Base-by-base conservation (phyloP, 441 rosid species). In the Aquilaria agallochum region DNA sequence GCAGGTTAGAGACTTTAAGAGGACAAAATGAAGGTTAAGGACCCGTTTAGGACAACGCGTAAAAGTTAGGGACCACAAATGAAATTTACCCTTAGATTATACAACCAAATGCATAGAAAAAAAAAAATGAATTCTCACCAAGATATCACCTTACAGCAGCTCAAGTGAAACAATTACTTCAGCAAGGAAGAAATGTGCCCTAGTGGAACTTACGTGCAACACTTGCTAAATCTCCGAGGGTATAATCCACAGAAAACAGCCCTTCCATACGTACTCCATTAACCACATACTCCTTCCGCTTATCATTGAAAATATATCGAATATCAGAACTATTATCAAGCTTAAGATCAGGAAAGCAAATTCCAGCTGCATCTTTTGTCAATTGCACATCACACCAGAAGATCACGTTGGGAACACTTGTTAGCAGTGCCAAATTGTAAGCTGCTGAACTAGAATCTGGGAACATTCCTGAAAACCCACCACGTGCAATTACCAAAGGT, bases 301-400 rank as follows among this genome's bases (percentile, higher is more conserved):
- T 73, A 49, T 55, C 20, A 11, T 55, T 59, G 68, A 68, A 87
- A 66, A 62, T 12, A 1, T 0, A 0, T 7, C 47, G 0, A 49
- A 87, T 71, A 53, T 53, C 51, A 46, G 96, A 77, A 75, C 69
- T 71, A 74, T 86, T 83, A 2, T 71, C 61, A 54, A 94, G 82
- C 56, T 11, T 76, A 58, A 94, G 55, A 73, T 84, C 69, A 59
- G 99, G 86, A 53, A 76, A 68, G 71, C 99, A 94, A 70, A 94
- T 76, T 50, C 99, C 99, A 59, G 59, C 63, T 53, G 54, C 71
- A 77, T 94, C 97, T 71, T 88, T 89, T 6, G 96, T 86, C 32
- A 94, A 76, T 70, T 91, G 96, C 52, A 94, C 83, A 71, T 94
- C 96, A 73, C 99, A 94, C 96, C 89, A 91, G 0, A 77, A 62